Evolutionary conservation across 2,329 filamentous ascomycete genomes (phyloP), one percentile per base, ranked within the genome.

Genomic region (Verticillium zaregamsianum): DNA sequence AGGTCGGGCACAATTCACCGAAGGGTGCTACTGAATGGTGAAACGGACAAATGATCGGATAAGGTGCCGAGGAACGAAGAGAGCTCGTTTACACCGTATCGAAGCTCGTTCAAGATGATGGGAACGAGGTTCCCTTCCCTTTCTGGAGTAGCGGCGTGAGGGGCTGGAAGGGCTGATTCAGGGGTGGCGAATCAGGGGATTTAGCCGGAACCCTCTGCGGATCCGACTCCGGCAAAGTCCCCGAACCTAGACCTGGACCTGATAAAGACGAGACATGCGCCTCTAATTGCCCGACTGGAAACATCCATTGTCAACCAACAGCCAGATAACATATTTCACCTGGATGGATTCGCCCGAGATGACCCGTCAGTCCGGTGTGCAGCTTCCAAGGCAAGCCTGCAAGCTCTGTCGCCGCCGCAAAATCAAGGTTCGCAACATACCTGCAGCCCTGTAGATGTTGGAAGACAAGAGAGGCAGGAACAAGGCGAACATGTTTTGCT

Each of bases 331-430:
- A 40, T 40, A 15, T 40, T 40, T 40, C 37, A 15, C 14, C 3
- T 2, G 15, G 17, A 40, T n/a, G 15, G 5, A 40, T 40, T 40
- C 12, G 37, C 14, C 37, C 37, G 37, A 20, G 5, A 40, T 20
- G 37, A 40, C 14, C 2, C 37, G 15, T 12, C 37, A 40, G 37
- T 40, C 37, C 15, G 15, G 37, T 40, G 37, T 40, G 14, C 37
- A 20, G 17, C 17, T n/a, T 40, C 17, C 37, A 15, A 40, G 17
- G 23, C 56, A 40, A n/a, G 56, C 56, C 17, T 58, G 56, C 23
- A 28, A 28, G 17, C 56, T 58, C n/a, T 58, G 56, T 25, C 56
- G 35, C 20, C 35, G 56, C 23, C 56, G 56, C n/a, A 58, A 58
- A 25, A 37, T 58, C 56, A 58, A 58, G 56, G 56, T 40, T 28